Conservation (phyloP, 2,329 filamentous ascomycete species). For the Cryphonectria carpinicola region DNA sequence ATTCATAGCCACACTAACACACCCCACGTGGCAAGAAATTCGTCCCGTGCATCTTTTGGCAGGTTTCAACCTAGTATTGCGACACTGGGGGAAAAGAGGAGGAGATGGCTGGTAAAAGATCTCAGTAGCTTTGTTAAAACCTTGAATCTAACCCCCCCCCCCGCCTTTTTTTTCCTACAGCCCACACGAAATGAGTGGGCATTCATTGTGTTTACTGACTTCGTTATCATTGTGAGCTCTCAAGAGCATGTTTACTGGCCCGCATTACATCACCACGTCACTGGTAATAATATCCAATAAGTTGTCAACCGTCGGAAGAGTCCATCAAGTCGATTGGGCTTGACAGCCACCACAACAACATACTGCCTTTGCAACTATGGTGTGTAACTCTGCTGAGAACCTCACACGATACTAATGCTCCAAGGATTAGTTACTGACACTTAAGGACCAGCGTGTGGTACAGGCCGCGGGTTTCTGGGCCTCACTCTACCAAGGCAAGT, state of each 20-base stretch:
- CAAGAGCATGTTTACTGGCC: too few species aligned
- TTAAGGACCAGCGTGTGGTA: not conserved
- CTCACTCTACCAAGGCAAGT: slow-evolving; percentile 6
- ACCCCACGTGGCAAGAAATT: slow-evolving; percentile 3
- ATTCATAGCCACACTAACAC: not conserved
- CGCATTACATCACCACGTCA: not conserved
- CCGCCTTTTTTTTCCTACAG: not conserved
- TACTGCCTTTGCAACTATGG: not conserved
- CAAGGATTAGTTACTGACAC: not conserved
- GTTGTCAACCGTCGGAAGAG: not conserved
- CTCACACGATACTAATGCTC: not conserved
- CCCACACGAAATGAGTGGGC: not conserved
- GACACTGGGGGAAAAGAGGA: not conserved
- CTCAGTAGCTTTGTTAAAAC: not conserved
- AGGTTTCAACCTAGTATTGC: not conserved
- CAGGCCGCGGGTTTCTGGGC: slow-evolving; percentile 1
- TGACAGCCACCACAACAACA: not conserved
- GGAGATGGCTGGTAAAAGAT: not conserved
- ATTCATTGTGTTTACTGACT: not conserved
- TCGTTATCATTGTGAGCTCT: not conserved
- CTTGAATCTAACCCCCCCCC: not conserved
- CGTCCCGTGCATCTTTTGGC: not conserved
- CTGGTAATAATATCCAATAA: not conserved
- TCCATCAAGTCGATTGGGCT: not conserved
- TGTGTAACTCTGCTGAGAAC: not conserved